These are phyloP conservation scores for Neolentinus lepideus DNA, from an alignment of 1,284 basidiomycete genomes.

Conservation along the genomic window DNA sequence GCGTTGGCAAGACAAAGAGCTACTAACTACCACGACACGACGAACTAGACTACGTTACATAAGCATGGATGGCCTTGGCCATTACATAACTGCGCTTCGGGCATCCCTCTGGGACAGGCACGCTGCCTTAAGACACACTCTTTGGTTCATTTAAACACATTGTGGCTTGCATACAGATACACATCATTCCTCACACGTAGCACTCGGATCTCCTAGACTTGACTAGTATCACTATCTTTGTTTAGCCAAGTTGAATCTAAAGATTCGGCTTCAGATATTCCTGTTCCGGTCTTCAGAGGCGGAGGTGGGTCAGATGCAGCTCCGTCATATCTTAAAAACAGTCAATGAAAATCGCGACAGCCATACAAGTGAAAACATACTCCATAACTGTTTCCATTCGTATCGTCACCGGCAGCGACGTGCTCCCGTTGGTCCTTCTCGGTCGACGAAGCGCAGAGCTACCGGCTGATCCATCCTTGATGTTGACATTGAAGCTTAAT, in stretches of 20 bases:
- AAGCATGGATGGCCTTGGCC: no score
- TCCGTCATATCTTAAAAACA: not conserved
- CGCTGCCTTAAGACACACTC: not conserved
- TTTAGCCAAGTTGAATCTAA: not conserved
- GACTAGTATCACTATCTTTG: no score
- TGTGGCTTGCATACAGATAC: no score
- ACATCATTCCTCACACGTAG: no score
- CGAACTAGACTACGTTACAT: no score
- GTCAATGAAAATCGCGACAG: not conserved
- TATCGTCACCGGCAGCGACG: not conserved
- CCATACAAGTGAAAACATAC: not conserved
- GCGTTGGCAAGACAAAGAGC: no score
- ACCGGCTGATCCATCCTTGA: not conserved
- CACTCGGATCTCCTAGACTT: no score
- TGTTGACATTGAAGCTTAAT: not conserved
- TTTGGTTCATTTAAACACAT: not conserved
- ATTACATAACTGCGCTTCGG: no score
- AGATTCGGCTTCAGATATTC: not conserved
- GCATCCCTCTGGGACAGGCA: no score
- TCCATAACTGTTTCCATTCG: not conserved
- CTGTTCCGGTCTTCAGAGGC: not conserved
- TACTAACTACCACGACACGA: no score
- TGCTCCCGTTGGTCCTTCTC: not conserved
- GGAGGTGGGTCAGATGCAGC: not conserved
- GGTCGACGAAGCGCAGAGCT: not conserved